phyloP scores from a whole-genome alignment of 495 filamentous ascomycete genomes.

The Glutinoglossum americanum region DNA sequence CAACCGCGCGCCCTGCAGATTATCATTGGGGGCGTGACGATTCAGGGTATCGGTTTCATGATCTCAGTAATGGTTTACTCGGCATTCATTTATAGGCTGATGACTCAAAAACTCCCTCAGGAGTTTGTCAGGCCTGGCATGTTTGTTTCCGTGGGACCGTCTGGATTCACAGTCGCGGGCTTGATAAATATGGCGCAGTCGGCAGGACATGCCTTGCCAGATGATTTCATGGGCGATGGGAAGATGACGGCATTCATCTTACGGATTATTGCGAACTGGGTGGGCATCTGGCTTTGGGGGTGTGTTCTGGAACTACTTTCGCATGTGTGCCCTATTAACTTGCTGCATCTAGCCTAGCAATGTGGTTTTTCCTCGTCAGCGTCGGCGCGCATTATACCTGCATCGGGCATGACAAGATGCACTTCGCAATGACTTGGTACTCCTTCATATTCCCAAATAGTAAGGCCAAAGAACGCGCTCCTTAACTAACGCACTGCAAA shows the following conservation, averaged over 20 bases:
- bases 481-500: background rate
- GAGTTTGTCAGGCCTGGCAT: slow-evolving; percentile 60
- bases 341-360: slow-evolving; percentile 32
- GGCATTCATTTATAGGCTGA: slow-evolving; percentile 69
- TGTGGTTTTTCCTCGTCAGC: slow-evolving; percentile 73
- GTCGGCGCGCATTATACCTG: slow-evolving; percentile 59
- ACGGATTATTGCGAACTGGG: slow-evolving; percentile 32
- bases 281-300: slow-evolving; percentile 68
- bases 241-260: slow-evolving; percentile 30
- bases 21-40: slow-evolving; percentile 45
- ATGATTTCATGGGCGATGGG: slow-evolving; percentile 38
- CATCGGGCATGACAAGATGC: slow-evolving; percentile 34
- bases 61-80: slow-evolving; percentile 73
- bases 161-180: slow-evolving; percentile 56
- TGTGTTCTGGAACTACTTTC: slow-evolving; percentile 7
- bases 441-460: slow-evolving; percentile 80
- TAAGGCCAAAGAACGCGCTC: slow-evolving; percentile 20
- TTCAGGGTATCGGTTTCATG: slow-evolving; percentile 70
- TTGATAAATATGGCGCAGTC: slow-evolving; percentile 35
- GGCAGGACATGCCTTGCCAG: slow-evolving; percentile 23
- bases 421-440: slow-evolving; percentile 77
- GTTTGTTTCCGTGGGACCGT: slow-evolving; percentile 67
- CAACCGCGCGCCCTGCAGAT: slow-evolving; percentile 30
- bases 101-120: slow-evolving; percentile 74
- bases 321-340: background rate